Evolutionary conservation across 352 stramenopile species (phyloP).

Genomic region (Pilasporangium apinafurcum): DNA sequence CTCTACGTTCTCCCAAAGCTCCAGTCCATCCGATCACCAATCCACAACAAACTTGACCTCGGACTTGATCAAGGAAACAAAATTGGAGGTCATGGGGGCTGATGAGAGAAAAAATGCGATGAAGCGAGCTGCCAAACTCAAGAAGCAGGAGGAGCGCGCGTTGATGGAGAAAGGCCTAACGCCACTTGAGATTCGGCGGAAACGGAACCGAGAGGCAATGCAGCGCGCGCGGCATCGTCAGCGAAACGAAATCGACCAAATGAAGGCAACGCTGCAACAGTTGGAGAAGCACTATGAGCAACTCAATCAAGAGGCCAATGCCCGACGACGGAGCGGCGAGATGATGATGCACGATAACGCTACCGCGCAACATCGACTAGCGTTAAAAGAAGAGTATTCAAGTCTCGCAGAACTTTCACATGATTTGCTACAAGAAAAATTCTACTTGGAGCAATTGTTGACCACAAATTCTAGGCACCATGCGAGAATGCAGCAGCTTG

Average conservation of each 20-base stretch:
- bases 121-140: not conserved
- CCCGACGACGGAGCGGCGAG: slow-evolving; percentile 9
- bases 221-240: slow-evolving; percentile 35
- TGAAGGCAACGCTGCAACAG: slow-evolving; percentile 39
- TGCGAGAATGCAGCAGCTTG: slow-evolving; percentile 12
- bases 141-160: not conserved
- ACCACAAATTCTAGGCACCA: slow-evolving; percentile 12
- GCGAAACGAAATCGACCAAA: slow-evolving; percentile 39
- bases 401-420: slow-evolving; percentile 46
- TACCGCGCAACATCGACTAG: slow-evolving; percentile 3
- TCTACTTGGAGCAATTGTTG: slow-evolving; percentile 32
- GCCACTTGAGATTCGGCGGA: slow-evolving; percentile 41
- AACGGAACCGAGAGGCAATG: slow-evolving; percentile 52
- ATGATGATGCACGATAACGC: not conserved
- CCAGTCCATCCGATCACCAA: too few species aligned
- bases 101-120: slow-evolving; percentile 8
- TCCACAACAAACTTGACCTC: too few species aligned
- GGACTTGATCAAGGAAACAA: too few species aligned
- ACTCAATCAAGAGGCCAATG: slow-evolving; percentile 27
- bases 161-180: slow-evolving; percentile 27
- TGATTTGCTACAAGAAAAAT: slow-evolving; percentile 57
- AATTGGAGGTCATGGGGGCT: too few species aligned
- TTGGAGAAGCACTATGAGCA: slow-evolving; percentile 36
- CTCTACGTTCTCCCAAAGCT: too few species aligned
- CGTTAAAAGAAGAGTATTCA: slow-evolving; percentile 46